These are phyloP conservation scores for Trapa bicornis DNA, from an alignment of 345 rosid genomes.

Conservation along the genomic window DNA sequence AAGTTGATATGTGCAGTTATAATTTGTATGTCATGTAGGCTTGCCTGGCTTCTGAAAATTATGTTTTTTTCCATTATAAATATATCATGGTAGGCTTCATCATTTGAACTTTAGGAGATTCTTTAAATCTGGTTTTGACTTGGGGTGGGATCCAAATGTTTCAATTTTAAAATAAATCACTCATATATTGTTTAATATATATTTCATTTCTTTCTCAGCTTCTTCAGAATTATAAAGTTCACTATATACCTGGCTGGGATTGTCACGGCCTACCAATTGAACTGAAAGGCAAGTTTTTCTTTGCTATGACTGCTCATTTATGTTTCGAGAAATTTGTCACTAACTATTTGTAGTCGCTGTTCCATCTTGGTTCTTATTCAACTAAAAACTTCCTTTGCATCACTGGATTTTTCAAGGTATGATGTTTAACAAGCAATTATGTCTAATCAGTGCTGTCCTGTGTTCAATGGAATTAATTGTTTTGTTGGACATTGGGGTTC, in stretches of 20 bases:
- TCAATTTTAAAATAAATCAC: slow-evolving; percentile 4
- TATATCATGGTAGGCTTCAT: background rate
- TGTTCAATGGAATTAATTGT: background rate
- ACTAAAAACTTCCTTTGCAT: background rate
- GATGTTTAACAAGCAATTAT: background rate
- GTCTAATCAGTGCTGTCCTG: background rate
- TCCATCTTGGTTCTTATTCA: background rate
- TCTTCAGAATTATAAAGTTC: slow-evolving; percentile 79
- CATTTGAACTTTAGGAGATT: background rate
- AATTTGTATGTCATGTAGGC: background rate
- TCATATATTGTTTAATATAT: slow-evolving; percentile 1
- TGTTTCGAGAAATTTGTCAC: background rate
- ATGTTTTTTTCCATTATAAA: background rate
- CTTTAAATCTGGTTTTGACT: background rate
- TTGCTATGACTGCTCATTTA: background rate
- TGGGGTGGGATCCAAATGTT: background rate
- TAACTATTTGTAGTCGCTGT: background rate
- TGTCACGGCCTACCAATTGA: slow-evolving; percentile 99
- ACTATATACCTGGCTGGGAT: slow-evolving; percentile 91
- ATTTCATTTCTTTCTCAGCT: slow-evolving; percentile 33
- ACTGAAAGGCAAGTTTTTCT: slow-evolving; percentile 67
- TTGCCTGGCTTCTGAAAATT: background rate
- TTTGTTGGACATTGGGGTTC: background rate
- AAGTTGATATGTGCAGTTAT: background rate
- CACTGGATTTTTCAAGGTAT: background rate